Percentiles rank a stretch among this genome's conserved stretches.
Evolutionary conservation across 208 protist genomes (phyloP).

Genomic region (Crithidia acanthocephali): DNA sequence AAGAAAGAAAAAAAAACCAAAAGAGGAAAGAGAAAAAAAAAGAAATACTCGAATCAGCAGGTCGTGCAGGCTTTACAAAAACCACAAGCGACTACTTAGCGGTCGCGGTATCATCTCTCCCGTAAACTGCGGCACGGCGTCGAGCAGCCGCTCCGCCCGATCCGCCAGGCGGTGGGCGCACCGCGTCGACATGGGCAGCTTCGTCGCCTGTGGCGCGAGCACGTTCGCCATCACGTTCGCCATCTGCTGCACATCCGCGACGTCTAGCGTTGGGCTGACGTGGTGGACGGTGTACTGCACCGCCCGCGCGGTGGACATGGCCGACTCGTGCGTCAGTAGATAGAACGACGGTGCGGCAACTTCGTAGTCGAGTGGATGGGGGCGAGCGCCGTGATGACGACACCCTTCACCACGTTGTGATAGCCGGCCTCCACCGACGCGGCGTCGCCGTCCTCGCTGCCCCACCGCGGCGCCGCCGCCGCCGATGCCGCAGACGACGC

Average conservation of each 20-base stretch:
- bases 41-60: not conserved
- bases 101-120: constrained; percentile 78
- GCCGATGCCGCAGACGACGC: not conserved
- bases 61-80: constrained; percentile 44
- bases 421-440: constrained; percentile 1
- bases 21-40: not conserved
- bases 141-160: constrained; percentile 73
- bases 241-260: constrained; percentile 83
- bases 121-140: constrained; percentile 72
- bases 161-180: constrained; percentile 84
- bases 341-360: constrained; percentile 72
- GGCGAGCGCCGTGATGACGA: constrained; percentile 71
- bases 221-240: constrained; percentile 78
- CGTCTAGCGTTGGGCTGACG: constrained; percentile 65
- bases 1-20: too few species aligned
- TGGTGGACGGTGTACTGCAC: constrained; percentile 87
- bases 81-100: constrained; percentile 82
- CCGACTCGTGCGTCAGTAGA: constrained; percentile 86
- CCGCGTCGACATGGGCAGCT: constrained; percentile 89
- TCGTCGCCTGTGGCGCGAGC: constrained; percentile 75
- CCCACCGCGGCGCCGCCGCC: not conserved
- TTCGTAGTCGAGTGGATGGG: constrained; percentile 54
- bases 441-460: constrained; percentile 10
- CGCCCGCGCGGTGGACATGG: constrained; percentile 84
- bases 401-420: constrained; percentile 80